phyloP scores from a whole-genome alignment of 2,329 filamentous ascomycete genomes.

The Neofusicoccum laricinum region DNA sequence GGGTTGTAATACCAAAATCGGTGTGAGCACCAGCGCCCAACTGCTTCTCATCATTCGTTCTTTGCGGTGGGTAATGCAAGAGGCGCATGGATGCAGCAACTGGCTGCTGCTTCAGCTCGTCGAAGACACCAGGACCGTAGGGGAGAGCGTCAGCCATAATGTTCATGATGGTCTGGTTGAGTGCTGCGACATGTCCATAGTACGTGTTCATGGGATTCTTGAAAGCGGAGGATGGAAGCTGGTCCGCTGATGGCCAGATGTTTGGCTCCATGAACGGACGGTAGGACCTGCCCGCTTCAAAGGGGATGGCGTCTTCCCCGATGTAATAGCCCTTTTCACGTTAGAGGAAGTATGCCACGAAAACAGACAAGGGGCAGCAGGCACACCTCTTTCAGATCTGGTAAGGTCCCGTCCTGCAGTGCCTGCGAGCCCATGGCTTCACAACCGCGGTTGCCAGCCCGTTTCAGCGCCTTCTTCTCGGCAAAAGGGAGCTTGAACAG shows the following conservation, averaged over 20 bases:
- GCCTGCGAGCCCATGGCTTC: slow-evolving; percentile 18
- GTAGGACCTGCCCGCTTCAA: neutral
- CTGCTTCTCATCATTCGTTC: slow-evolving; percentile 3
- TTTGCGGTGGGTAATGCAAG: slow-evolving; percentile 22
- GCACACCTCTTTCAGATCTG: slow-evolving; percentile 19
- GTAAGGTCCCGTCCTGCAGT: slow-evolving; percentile 14
- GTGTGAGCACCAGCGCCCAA: slow-evolving; percentile 49
- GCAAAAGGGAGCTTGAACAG: neutral
- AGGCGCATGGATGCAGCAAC: slow-evolving; percentile 18
- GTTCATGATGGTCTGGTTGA: neutral
- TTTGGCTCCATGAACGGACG: slow-evolving; percentile 13
- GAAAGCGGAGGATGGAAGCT: neutral
- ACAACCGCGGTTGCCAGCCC: slow-evolving; percentile 16
- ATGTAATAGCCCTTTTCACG: slow-evolving; percentile 13
- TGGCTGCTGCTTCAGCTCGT: neutral
- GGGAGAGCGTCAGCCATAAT: neutral
- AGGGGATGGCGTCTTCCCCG: neutral
- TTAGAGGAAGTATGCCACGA: neutral
- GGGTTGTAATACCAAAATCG: slow-evolving; percentile 56
- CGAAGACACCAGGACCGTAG: neutral
- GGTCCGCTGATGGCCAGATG: slow-evolving; percentile 4
- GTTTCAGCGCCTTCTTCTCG: slow-evolving; percentile 10
- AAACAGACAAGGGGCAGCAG: neutral
- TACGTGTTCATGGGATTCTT: neutral
- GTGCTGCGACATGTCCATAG: neutral